Percentiles rank a stretch among this genome's conserved stretches.
Evolutionary conservation across 106 monocot species (phyloP).

Genomic region (Phalaenopsis aphrodite): DNA sequence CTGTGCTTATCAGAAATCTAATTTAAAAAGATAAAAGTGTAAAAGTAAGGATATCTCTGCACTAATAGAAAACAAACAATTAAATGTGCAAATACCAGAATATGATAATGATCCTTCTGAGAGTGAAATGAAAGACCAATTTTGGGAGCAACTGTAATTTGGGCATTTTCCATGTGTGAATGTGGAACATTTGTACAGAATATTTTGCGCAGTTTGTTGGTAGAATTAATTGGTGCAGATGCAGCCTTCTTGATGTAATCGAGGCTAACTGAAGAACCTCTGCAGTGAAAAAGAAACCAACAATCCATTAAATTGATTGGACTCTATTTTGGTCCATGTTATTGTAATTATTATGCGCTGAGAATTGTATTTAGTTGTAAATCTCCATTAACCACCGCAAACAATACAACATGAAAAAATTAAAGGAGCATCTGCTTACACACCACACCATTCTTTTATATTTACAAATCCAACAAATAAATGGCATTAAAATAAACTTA

Average conservation of each 20-base stretch:
- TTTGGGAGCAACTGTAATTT: conserved; percentile 14
- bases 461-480: too few relatives aligned
- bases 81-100: conserved; percentile 26
- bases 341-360: too few relatives aligned
- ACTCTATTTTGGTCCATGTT: neutral
- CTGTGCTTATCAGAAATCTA: conserved; percentile 40
- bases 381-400: too few relatives aligned
- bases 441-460: too few relatives aligned
- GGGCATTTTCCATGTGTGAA: conserved; percentile 22
- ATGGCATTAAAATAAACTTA: too few relatives aligned
- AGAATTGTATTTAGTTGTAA: too few relatives aligned
- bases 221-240: conserved; percentile 17
- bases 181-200: conserved; percentile 39
- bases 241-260: conserved; percentile 29
- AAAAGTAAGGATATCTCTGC: too few relatives aligned
- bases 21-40: neutral
- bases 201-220: conserved; percentile 18
- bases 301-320: neutral
- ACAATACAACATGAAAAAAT: too few relatives aligned
- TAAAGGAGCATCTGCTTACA: too few relatives aligned
- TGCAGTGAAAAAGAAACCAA: neutral
- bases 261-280: conserved; percentile 14
- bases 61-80: too few relatives aligned
- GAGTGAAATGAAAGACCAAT: conserved; percentile 32
- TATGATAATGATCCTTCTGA: conserved; percentile 40